Base-by-base conservation (phyloP, 1,284 basidiomycete genomes). In the Phellinidium pouzarii region DNA sequence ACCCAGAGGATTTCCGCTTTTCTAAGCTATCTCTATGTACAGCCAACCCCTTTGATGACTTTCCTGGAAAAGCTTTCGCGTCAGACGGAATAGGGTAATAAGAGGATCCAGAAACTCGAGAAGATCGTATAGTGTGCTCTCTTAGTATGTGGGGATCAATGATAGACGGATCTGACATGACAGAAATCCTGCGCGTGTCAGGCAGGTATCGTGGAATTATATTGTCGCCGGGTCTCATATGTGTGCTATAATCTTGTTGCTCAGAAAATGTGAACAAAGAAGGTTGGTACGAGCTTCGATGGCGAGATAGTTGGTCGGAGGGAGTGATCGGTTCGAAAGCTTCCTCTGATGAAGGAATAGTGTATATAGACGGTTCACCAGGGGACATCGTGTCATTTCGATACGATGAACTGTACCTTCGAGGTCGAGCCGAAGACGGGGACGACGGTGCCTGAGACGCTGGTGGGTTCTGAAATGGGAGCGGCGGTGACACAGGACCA, bases 401-500 rank as follows among this genome's bases (percentile, higher is more conserved):
- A 44, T 63, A 64, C 19, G 52, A 60, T 59, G 57, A 59, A 57
- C 55, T 58, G 59, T 57, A 58, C 55, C 40, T 61, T 56, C 58
- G 62, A 60, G 58, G 57, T 44, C 57, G 52, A 62, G 37, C 22
- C 14, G 20, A 5, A 34, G 23, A 14, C 26, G 45, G 53, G 53
- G 48, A 62, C 55, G 59, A 8, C 60, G 44, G 45, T 22, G 55
- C 60, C 58, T 45, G 44, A 46, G 52, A 36, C 23, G 65, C 54
- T 19, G 70, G 72, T 11, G 75, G 73, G 57, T 77, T 72, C 58
- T 79, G 74, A 56, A 81, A 49, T 42, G 56, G 48, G 12, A 43
- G 31, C 38, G 58, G 45, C 34, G 58, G 45, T 37, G 54, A 56
- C n/a, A 36, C 12, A 17, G 54, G 54, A 27, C 54, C 54, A 8